Percentiles rank a stretch among this genome's conserved stretches.
phyloP scores from a whole-genome alignment of 257 asterid species.

The Solanum rostratum region DNA sequence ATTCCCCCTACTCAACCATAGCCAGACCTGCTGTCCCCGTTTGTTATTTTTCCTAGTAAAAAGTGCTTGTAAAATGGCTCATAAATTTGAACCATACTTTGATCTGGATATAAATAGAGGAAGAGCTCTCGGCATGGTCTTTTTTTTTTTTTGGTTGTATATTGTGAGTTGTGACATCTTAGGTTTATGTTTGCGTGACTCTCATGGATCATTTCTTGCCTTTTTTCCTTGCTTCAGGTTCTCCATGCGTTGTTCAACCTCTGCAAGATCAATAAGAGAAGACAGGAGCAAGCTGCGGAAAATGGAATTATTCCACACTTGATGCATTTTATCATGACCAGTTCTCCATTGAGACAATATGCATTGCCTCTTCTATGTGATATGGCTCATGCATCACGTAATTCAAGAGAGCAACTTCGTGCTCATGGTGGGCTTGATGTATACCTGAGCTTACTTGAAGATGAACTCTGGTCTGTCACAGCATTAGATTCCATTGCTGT shows the following conservation, averaged over 20 bases:
- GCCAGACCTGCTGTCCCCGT: background rate
- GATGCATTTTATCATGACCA: slow-evolving; percentile 82
- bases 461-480: slow-evolving; percentile 89
- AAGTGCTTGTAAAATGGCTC: background rate
- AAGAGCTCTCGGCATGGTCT: background rate
- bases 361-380: slow-evolving; percentile 95
- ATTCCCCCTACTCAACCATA: background rate
- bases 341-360: slow-evolving; percentile 79
- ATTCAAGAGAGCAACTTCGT: slow-evolving; percentile 93
- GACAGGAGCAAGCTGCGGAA: slow-evolving; percentile 99
- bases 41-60: background rate
- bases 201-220: slow-evolving; percentile 13
- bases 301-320: slow-evolving; percentile 97
- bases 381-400: slow-evolving; percentile 99
- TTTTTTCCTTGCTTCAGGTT: slow-evolving; percentile 45
- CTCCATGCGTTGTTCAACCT: slow-evolving; percentile 93
- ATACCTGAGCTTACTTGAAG: slow-evolving; percentile 90
- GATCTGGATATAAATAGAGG: background rate
- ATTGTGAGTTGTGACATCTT: background rate
- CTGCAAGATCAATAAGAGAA: slow-evolving; percentile 95
- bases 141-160: background rate
- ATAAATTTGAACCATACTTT: background rate
- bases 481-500: slow-evolving; percentile 97
- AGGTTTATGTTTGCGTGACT: background rate
- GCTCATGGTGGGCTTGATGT: slow-evolving; percentile 98